A percentile compares a stretch with the other conserved stretches of the same genome.
These are phyloP conservation scores for Solanum sejunctum DNA, from an alignment of 257 asterid species.

Conservation along the genomic window DNA sequence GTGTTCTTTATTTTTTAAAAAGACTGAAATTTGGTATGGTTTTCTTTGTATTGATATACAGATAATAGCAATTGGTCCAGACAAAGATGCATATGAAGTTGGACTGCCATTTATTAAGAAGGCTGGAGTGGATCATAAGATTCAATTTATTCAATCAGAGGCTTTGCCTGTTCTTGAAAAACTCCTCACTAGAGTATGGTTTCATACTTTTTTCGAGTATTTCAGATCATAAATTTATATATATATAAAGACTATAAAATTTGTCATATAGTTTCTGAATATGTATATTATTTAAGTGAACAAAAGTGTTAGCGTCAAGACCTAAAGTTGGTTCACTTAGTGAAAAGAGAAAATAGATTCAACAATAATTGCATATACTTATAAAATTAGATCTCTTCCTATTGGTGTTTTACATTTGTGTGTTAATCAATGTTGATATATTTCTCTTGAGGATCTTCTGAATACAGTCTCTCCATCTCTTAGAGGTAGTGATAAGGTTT, in stretches of 20 bases:
- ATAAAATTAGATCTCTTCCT: no score
- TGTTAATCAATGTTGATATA: background rate
- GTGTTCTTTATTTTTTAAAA: no score
- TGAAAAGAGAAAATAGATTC: no score
- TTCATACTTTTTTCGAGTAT: background rate
- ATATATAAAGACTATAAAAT: no score
- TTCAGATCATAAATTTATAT: background rate
- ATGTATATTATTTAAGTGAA: no score
- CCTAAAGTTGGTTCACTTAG: background rate
- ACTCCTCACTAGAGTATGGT: conserved; percentile 15
- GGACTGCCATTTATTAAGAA: conserved; percentile 40
- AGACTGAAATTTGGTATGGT: background rate
- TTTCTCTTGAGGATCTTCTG: background rate
- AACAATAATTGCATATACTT: no score
- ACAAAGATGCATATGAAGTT: conserved; percentile 38
- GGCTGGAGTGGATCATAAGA: conserved; percentile 40
- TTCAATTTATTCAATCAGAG: conserved; percentile 29
- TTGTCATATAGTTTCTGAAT: background rate
- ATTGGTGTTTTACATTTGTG: no score
- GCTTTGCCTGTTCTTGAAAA: conserved; percentile 20
- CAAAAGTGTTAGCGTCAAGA: no score
- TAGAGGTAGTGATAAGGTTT: no score
- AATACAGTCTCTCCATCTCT: no score
- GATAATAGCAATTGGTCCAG: conserved; percentile 41
- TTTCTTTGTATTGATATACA: background rate